These are phyloP conservation scores for Xanthoconium stramineum DNA, from an alignment of 768 basidiomycete species.

Conservation along the genomic window DNA sequence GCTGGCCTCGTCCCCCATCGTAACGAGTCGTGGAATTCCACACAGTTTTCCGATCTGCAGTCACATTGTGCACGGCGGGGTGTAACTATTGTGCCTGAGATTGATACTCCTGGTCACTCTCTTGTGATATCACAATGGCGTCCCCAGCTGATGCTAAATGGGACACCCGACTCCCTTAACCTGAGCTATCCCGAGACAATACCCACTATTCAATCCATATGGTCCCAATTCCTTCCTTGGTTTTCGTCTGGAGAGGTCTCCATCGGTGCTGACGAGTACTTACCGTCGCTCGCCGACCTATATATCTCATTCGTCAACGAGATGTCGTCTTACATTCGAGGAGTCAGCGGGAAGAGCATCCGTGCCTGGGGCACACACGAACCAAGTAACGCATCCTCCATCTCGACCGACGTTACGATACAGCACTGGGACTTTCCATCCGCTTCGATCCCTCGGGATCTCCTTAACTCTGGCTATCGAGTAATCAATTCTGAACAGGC, in stretches of 20 bases:
- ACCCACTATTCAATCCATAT: slow-evolving; percentile 41
- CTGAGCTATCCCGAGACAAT: slow-evolving; percentile 41
- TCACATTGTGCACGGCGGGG: slow-evolving; percentile 37
- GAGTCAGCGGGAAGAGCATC: slow-evolving; percentile 35
- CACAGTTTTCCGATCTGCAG: slow-evolving; percentile 34
- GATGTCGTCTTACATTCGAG: slow-evolving; percentile 37
- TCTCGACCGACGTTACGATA: slow-evolving; percentile 40
- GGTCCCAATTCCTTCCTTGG: slow-evolving; percentile 41
- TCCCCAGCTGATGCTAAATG: slow-evolving; percentile 37
- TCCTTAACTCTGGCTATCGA: slow-evolving; percentile 33
- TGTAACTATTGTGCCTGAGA: slow-evolving; percentile 40
- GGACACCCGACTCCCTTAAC: slow-evolving; percentile 36
- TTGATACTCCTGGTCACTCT: slow-evolving; percentile 45
- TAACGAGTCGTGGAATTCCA: slow-evolving; percentile 41
- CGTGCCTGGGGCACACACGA: slow-evolving; percentile 43
- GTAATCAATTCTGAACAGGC: slow-evolving; percentile 36
- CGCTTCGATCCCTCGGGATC: slow-evolving; percentile 31
- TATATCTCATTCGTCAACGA: slow-evolving; percentile 43
- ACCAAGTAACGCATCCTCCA: slow-evolving; percentile 33
- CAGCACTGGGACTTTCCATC: slow-evolving; percentile 43
- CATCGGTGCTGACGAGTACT: slow-evolving; percentile 46
- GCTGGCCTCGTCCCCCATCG: slow-evolving; percentile 34
- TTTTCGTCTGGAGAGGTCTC: slow-evolving; percentile 40
- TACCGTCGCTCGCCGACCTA: slow-evolving; percentile 35
- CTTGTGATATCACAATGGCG: slow-evolving; percentile 45